These are phyloP conservation scores for Pichia cephalocereana DNA, from an alignment of 805 yeast species.

Conservation along the genomic window DNA sequence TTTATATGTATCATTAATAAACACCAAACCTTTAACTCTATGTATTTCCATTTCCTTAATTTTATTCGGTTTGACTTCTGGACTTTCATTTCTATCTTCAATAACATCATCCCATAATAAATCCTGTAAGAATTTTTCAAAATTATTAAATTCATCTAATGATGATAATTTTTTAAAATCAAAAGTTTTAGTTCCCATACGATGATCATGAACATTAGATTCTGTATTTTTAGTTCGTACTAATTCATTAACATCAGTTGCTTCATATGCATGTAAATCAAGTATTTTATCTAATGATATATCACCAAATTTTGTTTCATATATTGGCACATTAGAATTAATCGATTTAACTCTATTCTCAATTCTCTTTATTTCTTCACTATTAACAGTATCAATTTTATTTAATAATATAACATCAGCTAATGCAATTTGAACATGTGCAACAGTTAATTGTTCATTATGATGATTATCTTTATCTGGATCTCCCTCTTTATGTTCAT, in stretches of 20 bases:
- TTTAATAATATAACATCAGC: constrained; percentile 80
- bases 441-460: constrained; percentile 48
- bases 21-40: constrained; percentile 69
- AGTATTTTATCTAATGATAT: constrained; percentile 57
- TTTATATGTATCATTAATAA: constrained; percentile 32
- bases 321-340: constrained; percentile 60
- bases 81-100: constrained; percentile 11
- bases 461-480: constrained; percentile 26
- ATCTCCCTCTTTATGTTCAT: constrained; percentile 27
- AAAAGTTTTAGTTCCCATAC: constrained; percentile 45
- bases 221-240: constrained; percentile 6
- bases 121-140: constrained; percentile 59
- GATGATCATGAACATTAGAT: constrained; percentile 36
- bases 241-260: constrained; percentile 19
- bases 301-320: constrained; percentile 66
- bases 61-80: constrained; percentile 1
- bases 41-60: constrained; percentile 51
- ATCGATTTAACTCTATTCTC: constrained; percentile 38
- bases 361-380: constrained; percentile 11
- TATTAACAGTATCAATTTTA: constrained; percentile 53
- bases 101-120: constrained; percentile 65
- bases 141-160: constrained; percentile 29
- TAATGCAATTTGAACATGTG: constrained; percentile 81
- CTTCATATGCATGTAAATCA: constrained; percentile 73
- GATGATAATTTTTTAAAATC: constrained; percentile 32